phyloP scores from a whole-genome alignment of 352 stramenopile species.

The Phytophthora fragariaefolia region DNA sequence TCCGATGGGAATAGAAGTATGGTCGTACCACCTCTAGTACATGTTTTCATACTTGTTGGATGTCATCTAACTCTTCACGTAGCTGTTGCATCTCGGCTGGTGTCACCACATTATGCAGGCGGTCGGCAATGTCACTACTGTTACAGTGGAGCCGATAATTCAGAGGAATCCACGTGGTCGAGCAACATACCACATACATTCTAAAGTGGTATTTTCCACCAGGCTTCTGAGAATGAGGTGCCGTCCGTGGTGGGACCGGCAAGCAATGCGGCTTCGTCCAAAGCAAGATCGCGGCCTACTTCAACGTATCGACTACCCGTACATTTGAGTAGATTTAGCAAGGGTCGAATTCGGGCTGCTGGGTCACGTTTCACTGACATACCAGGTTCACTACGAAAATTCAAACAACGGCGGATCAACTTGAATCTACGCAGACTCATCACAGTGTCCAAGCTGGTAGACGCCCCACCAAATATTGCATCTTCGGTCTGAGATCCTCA shows the following conservation, averaged over 20 bases:
- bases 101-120: conserved; percentile 17
- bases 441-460: conserved; percentile 7
- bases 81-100: background rate
- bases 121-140: conserved; percentile 24
- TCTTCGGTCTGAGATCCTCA: conserved; percentile 14
- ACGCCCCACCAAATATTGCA: conserved; percentile 7
- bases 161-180: conserved; percentile 35
- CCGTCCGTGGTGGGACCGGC: conserved; percentile 25
- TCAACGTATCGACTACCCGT: conserved; percentile 28
- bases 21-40: conserved; percentile 30
- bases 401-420: conserved; percentile 13
- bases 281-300: conserved; percentile 29
- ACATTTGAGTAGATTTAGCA: conserved; percentile 37
- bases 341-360: conserved; percentile 25
- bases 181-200: conserved; percentile 36
- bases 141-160: conserved; percentile 20
- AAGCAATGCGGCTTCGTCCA: conserved; percentile 38
- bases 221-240: conserved; percentile 33
- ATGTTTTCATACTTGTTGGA: conserved; percentile 18
- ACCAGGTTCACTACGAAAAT: conserved; percentile 1
- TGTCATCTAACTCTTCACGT: conserved; percentile 4
- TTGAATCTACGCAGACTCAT: conserved; percentile 19
- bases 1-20: too few species aligned
- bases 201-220: conserved; percentile 39
- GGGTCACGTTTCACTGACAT: background rate